Evolutionary conservation across 257 asterid genomes (phyloP).

Genomic region (Primulina tabacum): DNA sequence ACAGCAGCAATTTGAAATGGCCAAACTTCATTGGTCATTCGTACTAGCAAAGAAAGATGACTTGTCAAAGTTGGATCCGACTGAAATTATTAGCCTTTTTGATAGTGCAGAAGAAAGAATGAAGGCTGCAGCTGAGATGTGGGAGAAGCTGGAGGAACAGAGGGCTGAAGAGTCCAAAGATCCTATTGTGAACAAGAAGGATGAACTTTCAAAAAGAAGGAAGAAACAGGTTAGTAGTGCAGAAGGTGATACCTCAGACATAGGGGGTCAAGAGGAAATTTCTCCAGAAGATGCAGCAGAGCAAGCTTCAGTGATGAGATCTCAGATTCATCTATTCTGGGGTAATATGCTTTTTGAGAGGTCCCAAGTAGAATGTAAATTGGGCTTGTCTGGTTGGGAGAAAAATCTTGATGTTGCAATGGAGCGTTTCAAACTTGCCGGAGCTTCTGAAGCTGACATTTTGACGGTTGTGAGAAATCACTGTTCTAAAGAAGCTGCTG

Average conservation of each 20-base stretch:
- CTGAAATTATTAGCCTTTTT: constrained; percentile 70
- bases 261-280: constrained; percentile 38
- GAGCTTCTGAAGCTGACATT: constrained; percentile 90
- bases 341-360: constrained; percentile 95
- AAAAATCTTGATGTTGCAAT: constrained; percentile 77
- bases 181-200: constrained; percentile 52
- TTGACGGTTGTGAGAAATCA: constrained; percentile 74
- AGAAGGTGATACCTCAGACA: constrained; percentile 47
- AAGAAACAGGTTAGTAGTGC: constrained; percentile 55
- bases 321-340: constrained; percentile 92
- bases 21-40: constrained; percentile 93
- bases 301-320: constrained; percentile 88
- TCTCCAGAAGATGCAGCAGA: constrained; percentile 77
- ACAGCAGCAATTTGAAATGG: constrained; percentile 81
- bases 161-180: constrained; percentile 34
- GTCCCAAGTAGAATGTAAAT: constrained; percentile 77
- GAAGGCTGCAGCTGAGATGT: constrained; percentile 85
- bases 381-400: constrained; percentile 76
- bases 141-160: constrained; percentile 92
- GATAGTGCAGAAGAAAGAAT: constrained; percentile 81
- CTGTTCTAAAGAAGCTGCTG: constrained; percentile 61
- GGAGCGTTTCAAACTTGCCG: constrained; percentile 80
- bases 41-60: constrained; percentile 78
- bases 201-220: constrained; percentile 56
- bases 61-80: constrained; percentile 77